Conservation (phyloP, 495 filamentous ascomycete genomes). For the Hyaloscypha finlandica region DNA sequence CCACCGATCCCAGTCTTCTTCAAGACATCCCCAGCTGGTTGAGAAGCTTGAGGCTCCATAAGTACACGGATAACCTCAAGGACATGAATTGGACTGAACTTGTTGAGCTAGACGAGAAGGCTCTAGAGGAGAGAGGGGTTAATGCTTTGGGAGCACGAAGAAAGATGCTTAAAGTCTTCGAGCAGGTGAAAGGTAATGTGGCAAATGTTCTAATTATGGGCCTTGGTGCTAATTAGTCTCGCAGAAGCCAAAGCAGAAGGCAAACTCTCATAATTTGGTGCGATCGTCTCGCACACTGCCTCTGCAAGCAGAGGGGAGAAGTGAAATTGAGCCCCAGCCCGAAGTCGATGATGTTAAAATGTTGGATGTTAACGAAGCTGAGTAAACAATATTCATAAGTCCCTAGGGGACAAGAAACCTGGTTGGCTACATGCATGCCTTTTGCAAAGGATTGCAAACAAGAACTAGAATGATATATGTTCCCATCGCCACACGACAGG, state of each 20-base stretch:
- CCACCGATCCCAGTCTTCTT: conserved; percentile 85
- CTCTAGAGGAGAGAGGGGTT: conserved; percentile 88
- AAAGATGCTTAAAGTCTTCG: conserved; percentile 99
- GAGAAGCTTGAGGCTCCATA: conserved; percentile 91
- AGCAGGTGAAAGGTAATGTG: conserved; percentile 77
- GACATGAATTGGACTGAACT: conserved; percentile 96
- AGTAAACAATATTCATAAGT: neutral
- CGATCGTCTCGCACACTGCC: neutral
- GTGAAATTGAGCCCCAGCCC: neutral
- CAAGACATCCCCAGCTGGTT: conserved; percentile 97
- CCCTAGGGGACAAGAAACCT: neutral
- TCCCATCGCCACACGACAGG: neutral
- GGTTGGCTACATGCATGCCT: conserved; percentile 13
- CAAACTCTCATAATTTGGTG: conserved; percentile 44
- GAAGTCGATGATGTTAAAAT: neutral
- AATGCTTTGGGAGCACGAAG: conserved; percentile 92
- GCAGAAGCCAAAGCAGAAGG: conserved; percentile 63
- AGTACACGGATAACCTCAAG: conserved; percentile 98
- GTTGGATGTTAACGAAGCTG: neutral
- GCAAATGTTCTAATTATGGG: neutral
- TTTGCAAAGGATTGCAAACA: conserved; percentile 6
- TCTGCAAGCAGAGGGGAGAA: neutral
- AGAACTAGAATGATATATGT: conserved; percentile 9
- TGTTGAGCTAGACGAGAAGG: conserved; percentile 89
- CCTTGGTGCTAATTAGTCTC: conserved; percentile 31